Percentiles rank a stretch among this genome's conserved stretches.
These are phyloP conservation scores for Talaromyces liani DNA, from an alignment of 495 filamentous ascomycete species.

Conservation along the genomic window DNA sequence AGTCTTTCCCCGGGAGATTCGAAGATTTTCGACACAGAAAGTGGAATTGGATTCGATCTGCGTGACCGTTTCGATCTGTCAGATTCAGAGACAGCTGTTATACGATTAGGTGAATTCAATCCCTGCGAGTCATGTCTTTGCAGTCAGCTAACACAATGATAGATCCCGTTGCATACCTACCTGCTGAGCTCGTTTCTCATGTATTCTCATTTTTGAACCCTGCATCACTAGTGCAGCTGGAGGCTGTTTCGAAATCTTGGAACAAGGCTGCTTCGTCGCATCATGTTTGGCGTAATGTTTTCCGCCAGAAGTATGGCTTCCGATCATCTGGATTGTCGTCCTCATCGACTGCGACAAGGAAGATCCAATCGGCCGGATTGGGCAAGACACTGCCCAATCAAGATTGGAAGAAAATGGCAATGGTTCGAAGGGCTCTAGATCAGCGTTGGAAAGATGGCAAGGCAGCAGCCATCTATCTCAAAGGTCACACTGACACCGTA, in stretches of 20 bases:
- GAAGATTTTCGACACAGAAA: constrained; percentile 49
- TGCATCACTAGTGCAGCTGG: constrained; percentile 50
- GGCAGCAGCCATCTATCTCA: constrained; percentile 76
- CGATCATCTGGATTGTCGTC: constrained; percentile 7
- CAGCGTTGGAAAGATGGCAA: constrained; percentile 70
- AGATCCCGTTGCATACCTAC: constrained; percentile 64
- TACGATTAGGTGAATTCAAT: constrained; percentile 30
- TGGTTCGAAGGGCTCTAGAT: constrained; percentile 65
- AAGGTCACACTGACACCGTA: constrained; percentile 89
- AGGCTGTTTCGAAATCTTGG: constrained; percentile 61
- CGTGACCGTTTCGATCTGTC: constrained; percentile 40
- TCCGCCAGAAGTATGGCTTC: constrained; percentile 54
- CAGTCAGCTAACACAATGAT: constrained; percentile 19
- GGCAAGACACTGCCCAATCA: constrained; percentile 45
- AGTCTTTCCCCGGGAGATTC: constrained; percentile 20
- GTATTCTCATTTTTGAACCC: constrained; percentile 68
- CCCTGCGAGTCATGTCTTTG: constrained; percentile 16
- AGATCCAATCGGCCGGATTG: constrained; percentile 33
- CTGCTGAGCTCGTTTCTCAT: constrained; percentile 63
- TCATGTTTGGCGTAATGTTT: constrained; percentile 73
- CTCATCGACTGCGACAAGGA: constrained; percentile 31
- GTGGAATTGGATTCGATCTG: constrained; percentile 72
- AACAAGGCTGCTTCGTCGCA: constrained; percentile 49
- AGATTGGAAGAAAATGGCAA: constrained; percentile 84
- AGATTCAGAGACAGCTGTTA: constrained; percentile 32